Percentiles rank a stretch among this genome's conserved stretches.
Conservation (phyloP, 2,329 filamentous ascomycete species). For the Claviceps monticola region DNA sequence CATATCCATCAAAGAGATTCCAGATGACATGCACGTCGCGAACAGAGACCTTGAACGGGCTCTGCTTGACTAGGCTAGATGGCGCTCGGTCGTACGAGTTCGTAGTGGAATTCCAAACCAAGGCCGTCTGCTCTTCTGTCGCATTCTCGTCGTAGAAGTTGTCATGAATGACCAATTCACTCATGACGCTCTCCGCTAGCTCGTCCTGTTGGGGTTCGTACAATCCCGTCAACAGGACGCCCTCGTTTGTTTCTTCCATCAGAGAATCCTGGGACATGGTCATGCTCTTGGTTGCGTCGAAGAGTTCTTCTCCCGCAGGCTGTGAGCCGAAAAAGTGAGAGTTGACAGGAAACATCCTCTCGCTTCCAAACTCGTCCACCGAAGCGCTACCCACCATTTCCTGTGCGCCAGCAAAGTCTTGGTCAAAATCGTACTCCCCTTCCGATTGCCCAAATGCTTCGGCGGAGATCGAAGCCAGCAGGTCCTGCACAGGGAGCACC, state of each 20-base stretch:
- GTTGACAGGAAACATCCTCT: constrained; percentile 23
- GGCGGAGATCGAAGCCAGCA: constrained; percentile 80
- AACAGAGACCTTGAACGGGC: constrained; percentile 64
- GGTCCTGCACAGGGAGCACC: constrained; percentile 71
- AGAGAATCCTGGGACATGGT: constrained; percentile 15
- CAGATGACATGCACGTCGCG: constrained; percentile 88
- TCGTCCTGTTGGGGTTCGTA: constrained; percentile 12
- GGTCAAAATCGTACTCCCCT: constrained; percentile 48
- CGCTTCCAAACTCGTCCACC: constrained; percentile 16
- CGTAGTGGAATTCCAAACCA: constrained; percentile 65
- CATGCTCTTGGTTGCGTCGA: constrained; percentile 29
- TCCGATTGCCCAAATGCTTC: constrained; percentile 60
- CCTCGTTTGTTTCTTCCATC: constrained; percentile 24
- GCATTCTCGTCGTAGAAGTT: constrained; percentile 59
- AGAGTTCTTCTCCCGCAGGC: constrained; percentile 30
- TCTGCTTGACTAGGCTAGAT: constrained; percentile 44
- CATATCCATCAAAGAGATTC: constrained; percentile 96
- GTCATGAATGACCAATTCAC: constrained; percentile 59
- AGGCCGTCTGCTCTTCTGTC: constrained; percentile 48
- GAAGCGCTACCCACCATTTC: constrained; percentile 29
- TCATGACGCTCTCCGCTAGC: constrained; percentile 34
- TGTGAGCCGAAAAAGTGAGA: constrained; percentile 35
- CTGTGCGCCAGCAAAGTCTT: constrained; percentile 44
- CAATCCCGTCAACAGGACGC: constrained; percentile 21
- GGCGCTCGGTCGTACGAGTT: constrained; percentile 61